A percentile compares a stretch with the other conserved stretches of the same genome.
These are phyloP conservation scores for Daedalea quercina DNA, from an alignment of 768 basidiomycete genomes.

Conservation along the genomic window DNA sequence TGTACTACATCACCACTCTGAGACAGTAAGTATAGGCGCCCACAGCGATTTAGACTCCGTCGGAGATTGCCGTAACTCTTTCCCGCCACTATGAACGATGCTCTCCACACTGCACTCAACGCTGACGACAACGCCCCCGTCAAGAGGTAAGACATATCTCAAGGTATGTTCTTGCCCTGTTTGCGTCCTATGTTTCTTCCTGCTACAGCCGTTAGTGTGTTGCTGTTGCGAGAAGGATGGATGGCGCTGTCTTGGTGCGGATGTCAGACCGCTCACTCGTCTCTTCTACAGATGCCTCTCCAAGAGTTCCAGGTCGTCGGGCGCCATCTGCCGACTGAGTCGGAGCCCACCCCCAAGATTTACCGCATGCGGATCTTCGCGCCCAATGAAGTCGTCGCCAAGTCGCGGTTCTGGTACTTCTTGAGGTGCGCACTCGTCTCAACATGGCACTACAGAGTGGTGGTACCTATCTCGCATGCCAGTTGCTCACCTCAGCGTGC, in stretches of 20 bases:
- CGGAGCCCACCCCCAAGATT: conserved; percentile 93
- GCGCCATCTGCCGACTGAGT: conserved; percentile 91
- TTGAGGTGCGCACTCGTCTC: conserved; percentile 53
- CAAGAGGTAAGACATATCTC: conserved; percentile 14
- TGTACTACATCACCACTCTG: too few relatives aligned
- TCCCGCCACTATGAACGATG: neutral
- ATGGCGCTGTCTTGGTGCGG: conserved; percentile 20
- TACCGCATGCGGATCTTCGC: conserved; percentile 99
- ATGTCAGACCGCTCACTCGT: conserved; percentile 14
- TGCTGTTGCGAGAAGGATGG: conserved; percentile 20
- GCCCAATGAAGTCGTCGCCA: conserved; percentile 97
- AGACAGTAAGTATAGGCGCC: neutral
- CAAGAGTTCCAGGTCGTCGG: conserved; percentile 97
- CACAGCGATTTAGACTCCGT: neutral
- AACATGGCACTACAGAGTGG: neutral
- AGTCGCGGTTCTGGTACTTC: conserved; percentile 99
- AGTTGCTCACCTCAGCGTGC: conserved; percentile 1
- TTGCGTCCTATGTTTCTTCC: neutral
- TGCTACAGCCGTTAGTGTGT: neutral
- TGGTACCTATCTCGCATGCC: neutral
- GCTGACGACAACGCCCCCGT: conserved; percentile 15
- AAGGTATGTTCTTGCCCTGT: conserved; percentile 11
- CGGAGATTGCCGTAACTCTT: neutral
- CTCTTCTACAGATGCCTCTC: conserved; percentile 58
- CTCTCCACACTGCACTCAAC: conserved; percentile 9